Conservation (phyloP, 768 basidiomycete genomes). For the Auriscalpium vulgare region DNA sequence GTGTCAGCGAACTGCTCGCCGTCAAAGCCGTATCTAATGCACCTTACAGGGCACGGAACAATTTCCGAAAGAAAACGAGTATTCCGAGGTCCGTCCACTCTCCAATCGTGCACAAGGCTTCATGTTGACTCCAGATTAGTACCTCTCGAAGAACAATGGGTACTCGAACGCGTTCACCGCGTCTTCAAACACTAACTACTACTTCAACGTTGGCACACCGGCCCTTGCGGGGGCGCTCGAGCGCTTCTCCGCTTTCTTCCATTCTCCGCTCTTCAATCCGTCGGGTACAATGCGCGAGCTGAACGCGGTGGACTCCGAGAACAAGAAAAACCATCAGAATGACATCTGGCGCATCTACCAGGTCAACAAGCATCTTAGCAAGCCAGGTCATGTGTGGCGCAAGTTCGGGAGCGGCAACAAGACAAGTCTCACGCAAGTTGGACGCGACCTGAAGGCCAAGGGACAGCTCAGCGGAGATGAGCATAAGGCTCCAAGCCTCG, state of each 20-base stretch:
- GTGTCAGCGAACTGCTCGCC: conserved; percentile 15
- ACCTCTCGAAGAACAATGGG: conserved; percentile 73
- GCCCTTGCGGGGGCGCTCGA: conserved; percentile 63
- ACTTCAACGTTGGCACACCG: conserved; percentile 60
- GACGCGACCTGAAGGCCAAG: conserved; percentile 45
- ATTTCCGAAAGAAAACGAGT: conserved; percentile 91
- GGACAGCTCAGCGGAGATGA: conserved; percentile 30
- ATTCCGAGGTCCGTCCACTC: conserved; percentile 55
- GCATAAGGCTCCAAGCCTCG: conserved; percentile 19
- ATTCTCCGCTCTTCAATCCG: conserved; percentile 81
- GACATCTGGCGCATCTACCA: conserved; percentile 96
- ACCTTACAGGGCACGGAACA: conserved; percentile 60
- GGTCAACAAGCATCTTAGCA: conserved; percentile 80
- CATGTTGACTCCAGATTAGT: conserved; percentile 35
- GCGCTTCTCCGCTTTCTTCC: conserved; percentile 84
- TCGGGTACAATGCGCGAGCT: conserved; percentile 85
- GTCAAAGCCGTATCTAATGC: neutral
- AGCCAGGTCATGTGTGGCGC: conserved; percentile 73
- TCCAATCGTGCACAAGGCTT: conserved; percentile 6
- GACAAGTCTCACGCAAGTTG: conserved; percentile 60
- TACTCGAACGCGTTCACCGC: conserved; percentile 90
- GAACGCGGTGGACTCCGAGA: conserved; percentile 94
- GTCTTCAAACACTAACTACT: conserved; percentile 87
- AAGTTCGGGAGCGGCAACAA: conserved; percentile 91
- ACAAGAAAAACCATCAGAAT: conserved; percentile 90